Conservation (phyloP, 129 eudicot genomes). For the Saposhnikovia divaricata region DNA sequence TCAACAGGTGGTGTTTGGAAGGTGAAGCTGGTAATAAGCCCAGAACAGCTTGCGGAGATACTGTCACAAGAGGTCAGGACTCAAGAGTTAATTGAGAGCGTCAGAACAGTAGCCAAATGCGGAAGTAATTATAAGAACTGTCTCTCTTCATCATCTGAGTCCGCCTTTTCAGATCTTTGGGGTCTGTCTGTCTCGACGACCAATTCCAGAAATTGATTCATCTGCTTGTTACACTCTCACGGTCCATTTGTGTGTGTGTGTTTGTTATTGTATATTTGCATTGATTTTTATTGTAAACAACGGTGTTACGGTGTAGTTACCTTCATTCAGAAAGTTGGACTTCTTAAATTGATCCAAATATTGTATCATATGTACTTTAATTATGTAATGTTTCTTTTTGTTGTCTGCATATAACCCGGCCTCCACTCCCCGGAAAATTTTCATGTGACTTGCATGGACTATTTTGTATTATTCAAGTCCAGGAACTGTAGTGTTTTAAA, state of each 20-base stretch:
- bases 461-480: too few relatives aligned
- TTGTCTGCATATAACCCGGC: too few relatives aligned
- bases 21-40: conserved; percentile 2
- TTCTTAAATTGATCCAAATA: too few relatives aligned
- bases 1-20: background rate
- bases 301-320: too few relatives aligned
- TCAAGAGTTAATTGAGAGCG: background rate
- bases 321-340: background rate
- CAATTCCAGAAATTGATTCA: background rate
- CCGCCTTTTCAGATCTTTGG: background rate
- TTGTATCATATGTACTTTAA: background rate
- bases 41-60: conserved; percentile 4
- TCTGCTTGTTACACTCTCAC: background rate
- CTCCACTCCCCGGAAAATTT: too few relatives aligned
- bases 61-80: conserved; percentile 5
- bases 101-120: conserved; percentile 1
- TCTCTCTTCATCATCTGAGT: background rate
- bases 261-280: too few relatives aligned
- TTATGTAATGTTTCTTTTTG: too few relatives aligned
- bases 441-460: too few relatives aligned
- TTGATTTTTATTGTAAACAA: background rate
- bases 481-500: too few relatives aligned
- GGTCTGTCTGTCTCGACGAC: background rate
- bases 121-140: background rate
- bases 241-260: background rate